Evolutionary conservation across 495 filamentous ascomycete species (phyloP), one percentile per base, ranked within the genome.

Genomic region (Talaromyces adpressus): DNA sequence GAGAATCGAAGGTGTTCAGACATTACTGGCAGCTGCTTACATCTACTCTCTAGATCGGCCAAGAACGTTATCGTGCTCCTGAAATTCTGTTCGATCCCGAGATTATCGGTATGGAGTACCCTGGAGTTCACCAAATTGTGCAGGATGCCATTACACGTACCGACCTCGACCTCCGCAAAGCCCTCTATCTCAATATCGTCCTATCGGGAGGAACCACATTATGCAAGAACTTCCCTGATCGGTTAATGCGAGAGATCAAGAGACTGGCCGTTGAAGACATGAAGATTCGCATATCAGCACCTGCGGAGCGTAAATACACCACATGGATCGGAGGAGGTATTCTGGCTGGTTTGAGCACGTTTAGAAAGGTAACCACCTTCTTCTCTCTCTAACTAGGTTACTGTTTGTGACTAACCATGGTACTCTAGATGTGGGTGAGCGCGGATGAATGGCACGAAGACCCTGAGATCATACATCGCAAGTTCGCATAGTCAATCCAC

Each of bases 361-460:
- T 99, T 77, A 88, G 92, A 80, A 98, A 98, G 90, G 93, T 96
- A 71, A 49, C 27, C 25, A 54, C 51, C 30, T 6, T 56, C 62
- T 62, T 47, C 27, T 27, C 3, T 27, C 27, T 27, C 3, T 61
- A 4, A 64, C 61, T 41, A 14, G 32, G 47, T 36, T 32, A 7
- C 27, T 39, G 18, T 9, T 52, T 41, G 18, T 45, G 39, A 54
- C 68, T 73, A 59, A 70, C 32, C 20, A n/a, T 56, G 25, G 9
- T 52, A 53, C n/a, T 64, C 63, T 72, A 97, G 94, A 98, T 99
- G 95, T 97, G 93, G 91, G 93, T 98, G 66, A 95, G 90, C 69
- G 91, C 93, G 69, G 95, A 97, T 68, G 94, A 98, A 77, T 99
- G 93, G 93, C 95, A 99, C 70, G 94, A 99, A 81, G 93, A 99